Evolutionary conservation across 108 stramenopile genomes (phyloP).

Genomic region (Conticribra weissflogii): DNA sequence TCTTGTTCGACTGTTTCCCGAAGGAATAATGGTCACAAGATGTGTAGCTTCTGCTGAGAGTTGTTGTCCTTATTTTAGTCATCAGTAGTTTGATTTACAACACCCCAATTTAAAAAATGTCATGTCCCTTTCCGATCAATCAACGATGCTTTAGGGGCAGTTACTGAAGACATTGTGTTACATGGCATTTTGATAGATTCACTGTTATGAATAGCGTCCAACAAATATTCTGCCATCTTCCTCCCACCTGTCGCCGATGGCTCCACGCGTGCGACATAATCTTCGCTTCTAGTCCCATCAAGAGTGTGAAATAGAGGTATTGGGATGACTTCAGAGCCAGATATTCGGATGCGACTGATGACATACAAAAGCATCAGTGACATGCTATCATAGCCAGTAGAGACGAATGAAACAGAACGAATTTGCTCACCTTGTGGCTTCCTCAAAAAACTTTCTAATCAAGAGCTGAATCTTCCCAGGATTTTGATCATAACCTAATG

Average conservation of each 20-base stretch:
- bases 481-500: slow-evolving; percentile 77
- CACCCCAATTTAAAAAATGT: too few relatives aligned
- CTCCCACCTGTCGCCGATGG: slow-evolving; percentile 81
- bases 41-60: too few relatives aligned
- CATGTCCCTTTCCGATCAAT: slow-evolving; percentile 27
- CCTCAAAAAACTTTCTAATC: slow-evolving; percentile 72
- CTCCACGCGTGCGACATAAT: slow-evolving; percentile 91
- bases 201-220: slow-evolving; percentile 55
- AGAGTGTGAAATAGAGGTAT: slow-evolving; percentile 79
- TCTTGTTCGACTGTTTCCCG: too few relatives aligned
- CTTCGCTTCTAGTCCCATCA: slow-evolving; percentile 75
- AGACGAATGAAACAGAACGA: too few relatives aligned
- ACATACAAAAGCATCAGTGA: slow-evolving; percentile 14
- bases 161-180: neutral
- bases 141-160: slow-evolving; percentile 29
- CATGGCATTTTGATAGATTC: neutral
- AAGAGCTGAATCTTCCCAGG: slow-evolving; percentile 72
- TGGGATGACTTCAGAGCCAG: slow-evolving; percentile 74
- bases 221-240: slow-evolving; percentile 85
- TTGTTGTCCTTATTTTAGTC: too few relatives aligned
- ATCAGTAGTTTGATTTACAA: too few relatives aligned
- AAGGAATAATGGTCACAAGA: too few relatives aligned
- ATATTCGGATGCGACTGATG: slow-evolving; percentile 51
- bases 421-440: slow-evolving; percentile 76
- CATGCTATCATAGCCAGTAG: too few relatives aligned